Conservation (phyloP, 768 basidiomycete genomes). For the Termitomyces sp. region DNA sequence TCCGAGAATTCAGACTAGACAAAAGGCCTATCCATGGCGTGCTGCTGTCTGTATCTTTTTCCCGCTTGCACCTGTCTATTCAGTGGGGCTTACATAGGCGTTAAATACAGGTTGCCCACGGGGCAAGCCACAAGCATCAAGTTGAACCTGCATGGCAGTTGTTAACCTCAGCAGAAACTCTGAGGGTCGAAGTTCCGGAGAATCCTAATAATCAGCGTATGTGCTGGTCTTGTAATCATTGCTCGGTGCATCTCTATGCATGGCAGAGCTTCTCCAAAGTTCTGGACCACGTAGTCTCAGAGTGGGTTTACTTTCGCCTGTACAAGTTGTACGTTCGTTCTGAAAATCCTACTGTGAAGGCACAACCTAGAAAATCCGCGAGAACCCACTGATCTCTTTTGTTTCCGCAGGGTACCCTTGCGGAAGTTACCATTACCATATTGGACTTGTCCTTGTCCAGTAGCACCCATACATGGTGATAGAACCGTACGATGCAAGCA, state of each 20-base stretch:
- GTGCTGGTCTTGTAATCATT: slow-evolving; percentile 8
- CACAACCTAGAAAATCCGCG: background rate
- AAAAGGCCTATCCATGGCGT: slow-evolving; percentile 6
- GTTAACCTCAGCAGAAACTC: background rate
- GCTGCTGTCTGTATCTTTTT: slow-evolving; percentile 6
- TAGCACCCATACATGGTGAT: background rate
- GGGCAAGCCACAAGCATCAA: background rate
- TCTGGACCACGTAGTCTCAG: background rate
- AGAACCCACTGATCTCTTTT: background rate
- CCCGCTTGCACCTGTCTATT: background rate
- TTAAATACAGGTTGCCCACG: slow-evolving; percentile 3
- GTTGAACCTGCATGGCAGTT: background rate
- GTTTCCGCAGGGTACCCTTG: background rate
- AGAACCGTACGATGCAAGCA: background rate
- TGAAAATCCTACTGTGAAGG: background rate
- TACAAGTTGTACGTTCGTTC: background rate
- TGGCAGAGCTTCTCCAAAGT: background rate
- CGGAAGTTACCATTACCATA: background rate
- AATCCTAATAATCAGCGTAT: background rate
- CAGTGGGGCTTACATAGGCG: background rate
- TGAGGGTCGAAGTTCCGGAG: background rate
- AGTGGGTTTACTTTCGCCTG: background rate
- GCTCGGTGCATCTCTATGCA: background rate
- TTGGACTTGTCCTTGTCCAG: background rate
- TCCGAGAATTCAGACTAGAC: background rate